Conservation (phyloP, 2,329 filamentous ascomycete genomes). For the Exophiala oligosperma region DNA sequence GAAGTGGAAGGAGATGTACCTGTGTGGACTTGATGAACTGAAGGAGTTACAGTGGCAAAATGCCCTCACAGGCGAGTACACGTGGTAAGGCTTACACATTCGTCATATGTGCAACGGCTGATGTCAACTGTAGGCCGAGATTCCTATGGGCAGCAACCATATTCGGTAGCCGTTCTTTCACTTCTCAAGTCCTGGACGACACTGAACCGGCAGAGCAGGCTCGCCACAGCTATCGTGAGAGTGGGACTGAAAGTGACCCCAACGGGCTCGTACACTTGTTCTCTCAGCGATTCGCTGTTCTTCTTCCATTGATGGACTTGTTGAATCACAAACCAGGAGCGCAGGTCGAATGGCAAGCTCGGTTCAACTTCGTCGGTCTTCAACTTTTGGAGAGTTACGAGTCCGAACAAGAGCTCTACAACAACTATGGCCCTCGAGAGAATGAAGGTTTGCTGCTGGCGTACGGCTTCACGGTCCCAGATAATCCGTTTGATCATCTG, state of each 20-base stretch:
- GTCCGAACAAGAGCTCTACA: slow-evolving; percentile 58
- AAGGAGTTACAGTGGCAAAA: slow-evolving; percentile 34
- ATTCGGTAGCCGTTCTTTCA: slow-evolving; percentile 46
- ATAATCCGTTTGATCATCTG: slow-evolving; percentile 47
- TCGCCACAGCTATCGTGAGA: slow-evolving; percentile 29
- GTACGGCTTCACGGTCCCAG: slow-evolving; percentile 46
- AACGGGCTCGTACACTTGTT: slow-evolving; percentile 39
- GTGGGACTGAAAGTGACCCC: slow-evolving; percentile 28
- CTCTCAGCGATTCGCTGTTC: slow-evolving; percentile 64
- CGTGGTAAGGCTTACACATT: slow-evolving; percentile 34
- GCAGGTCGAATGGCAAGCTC: slow-evolving; percentile 59
- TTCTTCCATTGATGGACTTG: slow-evolving; percentile 71
- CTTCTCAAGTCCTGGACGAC: slow-evolving; percentile 43
- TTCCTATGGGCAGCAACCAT: slow-evolving; percentile 49
- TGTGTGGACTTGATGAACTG: slow-evolving; percentile 34
- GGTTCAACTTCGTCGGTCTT: slow-evolving; percentile 39
- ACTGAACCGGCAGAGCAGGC: slow-evolving; percentile 28
- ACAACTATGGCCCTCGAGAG: slow-evolving; percentile 75
- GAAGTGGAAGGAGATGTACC: slow-evolving; percentile 41
- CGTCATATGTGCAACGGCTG: slow-evolving; percentile 5
- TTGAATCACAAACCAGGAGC: slow-evolving; percentile 68
- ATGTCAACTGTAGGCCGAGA: slow-evolving; percentile 38
- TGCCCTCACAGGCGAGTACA: slow-evolving; percentile 34
- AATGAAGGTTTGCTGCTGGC: slow-evolving; percentile 64
- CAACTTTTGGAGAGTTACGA: slow-evolving; percentile 48